phyloP scores from a whole-genome alignment of 2,329 filamentous ascomycete genomes.

The Tolypocladium guangdongense region DNA sequence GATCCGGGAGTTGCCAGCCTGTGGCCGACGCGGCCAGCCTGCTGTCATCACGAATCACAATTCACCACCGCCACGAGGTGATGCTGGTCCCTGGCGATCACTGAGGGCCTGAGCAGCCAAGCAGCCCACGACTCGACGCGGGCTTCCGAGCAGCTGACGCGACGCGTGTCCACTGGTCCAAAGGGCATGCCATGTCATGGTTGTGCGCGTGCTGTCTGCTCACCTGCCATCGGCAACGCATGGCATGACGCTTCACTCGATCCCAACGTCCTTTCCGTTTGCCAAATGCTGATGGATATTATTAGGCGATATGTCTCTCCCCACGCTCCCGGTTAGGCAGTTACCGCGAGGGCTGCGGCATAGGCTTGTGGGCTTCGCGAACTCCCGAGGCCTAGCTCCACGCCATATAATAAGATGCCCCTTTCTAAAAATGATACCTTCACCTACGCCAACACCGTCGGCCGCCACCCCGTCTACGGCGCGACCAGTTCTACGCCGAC shows the following conservation, averaged over 20 bases:
- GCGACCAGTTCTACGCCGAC: constrained; percentile 20
- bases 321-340: background rate
- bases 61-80: too few relatives aligned
- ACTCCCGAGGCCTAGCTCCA: background rate
- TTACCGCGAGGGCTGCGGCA: background rate
- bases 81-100: background rate
- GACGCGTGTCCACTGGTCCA: too few relatives aligned
- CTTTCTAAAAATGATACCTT: constrained; percentile 17
- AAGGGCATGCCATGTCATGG: background rate
- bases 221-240: too few relatives aligned
- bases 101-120: background rate
- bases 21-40: background rate
- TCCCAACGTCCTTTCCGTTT: too few relatives aligned
- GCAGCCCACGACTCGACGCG: background rate
- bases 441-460: constrained; percentile 31
- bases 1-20: background rate
- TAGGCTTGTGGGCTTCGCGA: background rate
- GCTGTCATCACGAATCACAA: too few relatives aligned
- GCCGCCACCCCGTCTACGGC: constrained; percentile 27
- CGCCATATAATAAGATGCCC: background rate
- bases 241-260: background rate
- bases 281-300: background rate
- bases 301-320: background rate
- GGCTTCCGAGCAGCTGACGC: background rate
- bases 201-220: background rate